phyloP scores from a whole-genome alignment of 495 filamentous ascomycete species.

The Xylaria telfairii region DNA sequence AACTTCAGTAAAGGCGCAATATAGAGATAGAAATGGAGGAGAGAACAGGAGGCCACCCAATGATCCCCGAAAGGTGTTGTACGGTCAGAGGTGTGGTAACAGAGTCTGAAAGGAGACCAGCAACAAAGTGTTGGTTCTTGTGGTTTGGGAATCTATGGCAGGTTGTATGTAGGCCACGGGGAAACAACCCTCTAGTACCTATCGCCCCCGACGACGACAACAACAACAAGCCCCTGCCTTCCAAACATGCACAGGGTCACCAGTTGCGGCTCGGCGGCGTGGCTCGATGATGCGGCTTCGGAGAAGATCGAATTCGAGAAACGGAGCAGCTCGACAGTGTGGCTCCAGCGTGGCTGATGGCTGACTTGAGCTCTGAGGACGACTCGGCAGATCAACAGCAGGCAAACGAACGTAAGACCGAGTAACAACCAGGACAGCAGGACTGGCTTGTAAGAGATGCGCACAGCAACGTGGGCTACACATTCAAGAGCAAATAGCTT shows the following conservation, averaged over 20 bases:
- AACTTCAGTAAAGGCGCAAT: background rate
- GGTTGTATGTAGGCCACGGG: background rate
- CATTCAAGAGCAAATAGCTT: background rate
- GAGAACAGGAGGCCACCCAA: conserved; percentile 1
- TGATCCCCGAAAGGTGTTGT: background rate
- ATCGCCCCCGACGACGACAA: conserved; percentile 8
- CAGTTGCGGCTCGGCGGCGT: conserved; percentile 12
- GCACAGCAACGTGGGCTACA: background rate
- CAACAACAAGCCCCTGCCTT: conserved; percentile 21
- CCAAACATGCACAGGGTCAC: background rate
- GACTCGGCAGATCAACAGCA: background rate
- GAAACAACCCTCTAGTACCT: background rate
- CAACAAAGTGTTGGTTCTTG: conserved; percentile 10
- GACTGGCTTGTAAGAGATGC: background rate
- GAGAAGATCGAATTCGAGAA: background rate
- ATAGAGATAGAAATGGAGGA: background rate
- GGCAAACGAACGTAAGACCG: conserved; percentile 13
- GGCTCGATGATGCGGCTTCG: conserved; percentile 10
- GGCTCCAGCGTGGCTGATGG: background rate
- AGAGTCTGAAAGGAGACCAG: background rate
- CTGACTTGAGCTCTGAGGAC: background rate
- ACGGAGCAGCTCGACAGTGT: background rate
- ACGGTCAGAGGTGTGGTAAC: background rate
- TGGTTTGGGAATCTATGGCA: background rate
- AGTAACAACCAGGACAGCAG: background rate